phyloP scores from a whole-genome alignment of 1,139 yeast genomes.

The Debaryomyces nepalensis region DNA sequence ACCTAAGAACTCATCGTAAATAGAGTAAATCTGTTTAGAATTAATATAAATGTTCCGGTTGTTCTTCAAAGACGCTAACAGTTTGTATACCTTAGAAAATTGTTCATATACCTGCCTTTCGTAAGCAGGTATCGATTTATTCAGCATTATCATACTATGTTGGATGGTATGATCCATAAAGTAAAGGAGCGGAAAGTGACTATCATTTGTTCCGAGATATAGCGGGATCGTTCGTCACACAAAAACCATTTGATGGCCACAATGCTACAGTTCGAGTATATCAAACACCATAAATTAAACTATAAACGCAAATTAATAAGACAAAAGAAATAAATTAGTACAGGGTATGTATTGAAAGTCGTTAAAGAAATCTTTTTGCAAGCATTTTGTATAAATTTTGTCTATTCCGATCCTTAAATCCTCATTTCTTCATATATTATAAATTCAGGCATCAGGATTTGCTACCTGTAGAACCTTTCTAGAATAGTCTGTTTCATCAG shows the following conservation, averaged over 20 bases:
- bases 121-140: constrained; percentile 44
- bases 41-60: constrained; percentile 66
- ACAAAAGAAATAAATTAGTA: constrained; percentile 11
- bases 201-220: constrained; percentile 4
- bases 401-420: constrained; percentile 2
- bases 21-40: constrained; percentile 62
- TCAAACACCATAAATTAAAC: constrained; percentile 12
- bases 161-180: neutral
- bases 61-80: constrained; percentile 60
- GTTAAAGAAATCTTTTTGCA: constrained; percentile 1
- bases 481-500: constrained; percentile 78
- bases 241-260: neutral
- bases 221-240: constrained; percentile 7
- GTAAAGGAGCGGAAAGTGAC: neutral
- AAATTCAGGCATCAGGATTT: constrained; percentile 55
- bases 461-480: constrained; percentile 75
- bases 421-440: neutral
- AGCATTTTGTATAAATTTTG: constrained; percentile 2
- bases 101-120: constrained; percentile 57
- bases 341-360: constrained; percentile 9
- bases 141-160: constrained; percentile 11
- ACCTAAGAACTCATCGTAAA: constrained; percentile 58
- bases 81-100: constrained; percentile 52
- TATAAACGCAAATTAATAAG: constrained; percentile 10
- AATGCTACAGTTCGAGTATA: constrained; percentile 2